A percentile compares a stretch with the other conserved stretches of the same genome.
Conservation (phyloP, 1,139 yeast species). For the Blastobotrys serpentis region DNA sequence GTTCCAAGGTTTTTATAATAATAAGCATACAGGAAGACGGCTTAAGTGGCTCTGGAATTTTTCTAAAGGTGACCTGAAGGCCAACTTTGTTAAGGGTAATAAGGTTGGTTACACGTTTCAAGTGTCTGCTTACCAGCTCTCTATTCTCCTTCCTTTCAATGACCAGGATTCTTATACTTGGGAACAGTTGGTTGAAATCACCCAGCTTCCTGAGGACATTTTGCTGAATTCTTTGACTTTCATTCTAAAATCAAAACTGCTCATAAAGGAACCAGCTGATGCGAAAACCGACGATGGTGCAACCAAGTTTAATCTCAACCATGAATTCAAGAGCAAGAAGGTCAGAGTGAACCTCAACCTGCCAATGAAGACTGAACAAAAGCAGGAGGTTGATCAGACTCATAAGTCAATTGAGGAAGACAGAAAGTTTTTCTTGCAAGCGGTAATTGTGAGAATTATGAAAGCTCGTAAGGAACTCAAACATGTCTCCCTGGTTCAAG, state of each 20-base stretch:
- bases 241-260: constrained; percentile 72
- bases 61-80: constrained; percentile 88
- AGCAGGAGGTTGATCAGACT: constrained; percentile 77
- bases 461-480: constrained; percentile 80
- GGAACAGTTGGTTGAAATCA: constrained; percentile 60
- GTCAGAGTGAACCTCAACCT: constrained; percentile 81
- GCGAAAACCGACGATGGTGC: constrained; percentile 37
- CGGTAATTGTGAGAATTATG: constrained; percentile 95
- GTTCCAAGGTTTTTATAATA: constrained; percentile 66
- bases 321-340: constrained; percentile 82
- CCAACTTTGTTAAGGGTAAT: constrained; percentile 80
- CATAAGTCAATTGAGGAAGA: constrained; percentile 84
- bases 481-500: constrained; percentile 81
- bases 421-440: constrained; percentile 81
- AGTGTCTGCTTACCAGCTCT: constrained; percentile 82
- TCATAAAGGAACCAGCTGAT: constrained; percentile 56
- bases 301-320: constrained; percentile 70
- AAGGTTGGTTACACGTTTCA: constrained; percentile 73
- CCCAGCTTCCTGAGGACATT: constrained; percentile 64
- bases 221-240: constrained; percentile 77
- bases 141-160: constrained; percentile 79
- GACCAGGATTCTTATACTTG: constrained; percentile 58
- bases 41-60: constrained; percentile 96
- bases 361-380: constrained; percentile 75
- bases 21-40: constrained; percentile 82